A percentile compares a stretch with the other conserved stretches of the same genome.
Evolutionary conservation across 169 alveolate genomes (phyloP).

Genomic region (Eimeria maxima): DNA sequence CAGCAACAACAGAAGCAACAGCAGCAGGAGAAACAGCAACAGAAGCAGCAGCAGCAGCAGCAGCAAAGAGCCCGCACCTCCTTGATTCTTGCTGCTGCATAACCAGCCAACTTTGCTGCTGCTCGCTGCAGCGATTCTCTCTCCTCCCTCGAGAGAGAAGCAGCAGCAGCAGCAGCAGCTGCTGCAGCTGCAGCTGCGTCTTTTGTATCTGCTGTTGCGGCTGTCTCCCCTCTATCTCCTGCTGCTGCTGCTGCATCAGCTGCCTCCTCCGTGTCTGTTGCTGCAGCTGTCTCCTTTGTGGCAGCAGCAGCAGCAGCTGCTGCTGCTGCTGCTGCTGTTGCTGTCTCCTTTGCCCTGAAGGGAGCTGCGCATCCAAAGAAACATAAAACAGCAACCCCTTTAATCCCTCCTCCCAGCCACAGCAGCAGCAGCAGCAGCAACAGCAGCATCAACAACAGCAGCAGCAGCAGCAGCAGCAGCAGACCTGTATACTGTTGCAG

Average conservation of each 20-base stretch:
- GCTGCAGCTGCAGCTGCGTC: background rate
- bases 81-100: background rate
- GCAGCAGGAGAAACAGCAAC: background rate
- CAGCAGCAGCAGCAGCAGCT: background rate
- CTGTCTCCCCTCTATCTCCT: background rate
- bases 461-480: conserved; percentile 68
- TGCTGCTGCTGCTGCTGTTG: conserved; percentile 10
- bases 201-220: background rate
- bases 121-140: background rate
- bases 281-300: background rate
- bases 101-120: background rate
- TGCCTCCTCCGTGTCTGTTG: background rate
- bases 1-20: background rate
- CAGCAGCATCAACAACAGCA: conserved; percentile 56
- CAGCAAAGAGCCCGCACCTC: background rate
- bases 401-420: background rate
- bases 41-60: background rate
- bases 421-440: conserved; percentile 8
- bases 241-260: background rate
- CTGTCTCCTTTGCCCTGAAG: background rate
- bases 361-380: background rate
- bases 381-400: background rate
- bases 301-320: background rate
- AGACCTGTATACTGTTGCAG: background rate
- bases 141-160: background rate